phyloP scores from a whole-genome alignment of 495 filamentous ascomycete genomes.

The Penicillium turbatum region DNA sequence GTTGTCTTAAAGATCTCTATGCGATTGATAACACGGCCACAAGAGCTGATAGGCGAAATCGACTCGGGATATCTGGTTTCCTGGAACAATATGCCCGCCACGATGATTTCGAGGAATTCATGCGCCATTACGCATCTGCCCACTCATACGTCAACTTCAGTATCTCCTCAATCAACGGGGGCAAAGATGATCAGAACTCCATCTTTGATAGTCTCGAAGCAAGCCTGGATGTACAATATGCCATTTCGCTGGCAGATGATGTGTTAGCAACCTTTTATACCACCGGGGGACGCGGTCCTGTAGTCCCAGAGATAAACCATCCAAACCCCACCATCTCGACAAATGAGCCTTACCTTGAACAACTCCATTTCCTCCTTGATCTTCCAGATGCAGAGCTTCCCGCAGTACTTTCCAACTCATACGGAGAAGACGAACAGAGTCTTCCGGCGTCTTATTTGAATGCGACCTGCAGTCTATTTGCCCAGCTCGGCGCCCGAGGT shows the following conservation, averaged over 20 bases:
- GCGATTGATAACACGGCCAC: constrained; percentile 46
- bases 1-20: constrained; percentile 58
- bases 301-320: constrained; percentile 50
- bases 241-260: constrained; percentile 55
- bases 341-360: constrained; percentile 83
- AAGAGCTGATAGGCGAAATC: constrained; percentile 36
- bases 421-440: constrained; percentile 47
- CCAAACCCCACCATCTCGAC: constrained; percentile 40
- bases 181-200: constrained; percentile 47
- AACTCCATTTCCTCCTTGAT: constrained; percentile 62
- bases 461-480: constrained; percentile 67
- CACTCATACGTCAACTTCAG: constrained; percentile 56
- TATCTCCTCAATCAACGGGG: constrained; percentile 57
- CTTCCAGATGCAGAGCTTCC: constrained; percentile 62
- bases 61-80: constrained; percentile 65
- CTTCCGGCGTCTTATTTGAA: constrained; percentile 58
- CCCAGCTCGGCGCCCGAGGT: constrained; percentile 67
- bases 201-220: constrained; percentile 49
- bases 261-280: constrained; percentile 58
- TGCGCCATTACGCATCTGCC: constrained; percentile 47
- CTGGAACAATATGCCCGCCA: constrained; percentile 62
- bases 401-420: constrained; percentile 69
- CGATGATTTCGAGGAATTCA: constrained; percentile 52
- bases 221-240: constrained; percentile 69
- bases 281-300: constrained; percentile 59